These are phyloP conservation scores for Colletotrichum zoysiae DNA, from an alignment of 2,329 filamentous ascomycete species.

Conservation along the genomic window DNA sequence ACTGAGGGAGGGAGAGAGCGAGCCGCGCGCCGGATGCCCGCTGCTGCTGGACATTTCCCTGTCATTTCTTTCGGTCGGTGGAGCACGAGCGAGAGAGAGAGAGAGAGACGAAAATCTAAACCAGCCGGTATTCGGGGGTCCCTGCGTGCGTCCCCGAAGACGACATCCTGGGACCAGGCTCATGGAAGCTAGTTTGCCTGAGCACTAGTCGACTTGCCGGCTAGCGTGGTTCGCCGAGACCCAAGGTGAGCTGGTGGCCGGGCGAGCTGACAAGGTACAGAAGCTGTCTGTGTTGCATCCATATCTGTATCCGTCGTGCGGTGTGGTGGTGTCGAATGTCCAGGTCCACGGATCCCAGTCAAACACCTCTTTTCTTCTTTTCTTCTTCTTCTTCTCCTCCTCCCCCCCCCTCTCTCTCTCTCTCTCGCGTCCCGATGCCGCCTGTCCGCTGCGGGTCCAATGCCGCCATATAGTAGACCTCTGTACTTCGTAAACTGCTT, in stretches of 20 bases:
- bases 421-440: constrained; percentile 23
- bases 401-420: background rate
- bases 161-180: constrained; percentile 39
- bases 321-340: constrained; percentile 15
- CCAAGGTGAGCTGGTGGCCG: constrained; percentile 17
- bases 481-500: background rate
- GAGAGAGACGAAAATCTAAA: constrained; percentile 27
- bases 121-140: constrained; percentile 36
- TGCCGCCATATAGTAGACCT: background rate
- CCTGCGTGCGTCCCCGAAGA: constrained; percentile 38
- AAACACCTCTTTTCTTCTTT: constrained; percentile 13
- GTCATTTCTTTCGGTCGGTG: constrained; percentile 34
- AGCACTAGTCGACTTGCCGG: constrained; percentile 29
- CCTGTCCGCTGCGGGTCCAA: constrained; percentile 26
- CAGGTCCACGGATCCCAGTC: constrained; percentile 28
- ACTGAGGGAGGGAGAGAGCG: background rate
- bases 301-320: constrained; percentile 3
- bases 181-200: constrained; percentile 34
- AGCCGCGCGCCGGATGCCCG: constrained; percentile 18
- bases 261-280: constrained; percentile 9
- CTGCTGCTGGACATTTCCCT: constrained; percentile 24
- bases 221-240: constrained; percentile 35
- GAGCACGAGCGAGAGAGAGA: constrained; percentile 14
- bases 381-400: background rate
- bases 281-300: background rate